These are phyloP conservation scores for Fusarium dlaminii DNA, from an alignment of 2,329 filamentous ascomycete species.

Conservation along the genomic window DNA sequence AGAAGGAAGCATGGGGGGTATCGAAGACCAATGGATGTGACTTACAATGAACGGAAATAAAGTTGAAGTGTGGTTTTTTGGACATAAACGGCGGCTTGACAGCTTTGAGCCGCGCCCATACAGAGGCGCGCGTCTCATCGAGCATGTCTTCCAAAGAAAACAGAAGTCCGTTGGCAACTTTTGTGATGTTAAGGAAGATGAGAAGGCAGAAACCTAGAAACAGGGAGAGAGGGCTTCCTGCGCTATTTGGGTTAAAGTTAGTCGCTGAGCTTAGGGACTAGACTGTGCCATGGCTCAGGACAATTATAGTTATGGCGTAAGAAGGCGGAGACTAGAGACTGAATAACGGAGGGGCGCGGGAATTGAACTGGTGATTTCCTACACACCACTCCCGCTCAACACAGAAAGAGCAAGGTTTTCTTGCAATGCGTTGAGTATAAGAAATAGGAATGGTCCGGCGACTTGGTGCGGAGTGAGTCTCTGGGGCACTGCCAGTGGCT, in stretches of 20 bases:
- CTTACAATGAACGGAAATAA: conserved; percentile 82
- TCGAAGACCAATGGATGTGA: conserved; percentile 27
- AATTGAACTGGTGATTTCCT: conserved; percentile 30
- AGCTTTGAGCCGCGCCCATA: conserved; percentile 57
- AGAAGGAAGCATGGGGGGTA: background rate
- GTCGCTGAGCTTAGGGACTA: conserved; percentile 24
- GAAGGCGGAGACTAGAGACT: conserved; percentile 7
- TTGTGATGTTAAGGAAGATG: conserved; percentile 17
- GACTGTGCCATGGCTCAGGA: conserved; percentile 17
- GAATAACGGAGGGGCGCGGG: conserved; percentile 10
- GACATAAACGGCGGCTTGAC: conserved; percentile 67
- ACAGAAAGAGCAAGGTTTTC: conserved; percentile 29
- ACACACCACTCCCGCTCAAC: conserved; percentile 1
- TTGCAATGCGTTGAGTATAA: background rate
- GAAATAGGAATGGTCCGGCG: conserved; percentile 6
- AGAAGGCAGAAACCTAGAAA: conserved; percentile 15
- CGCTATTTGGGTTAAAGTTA: conserved; percentile 30
- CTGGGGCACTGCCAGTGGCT: conserved; percentile 19
- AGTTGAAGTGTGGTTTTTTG: conserved; percentile 77
- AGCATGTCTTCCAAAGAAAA: conserved; percentile 45
- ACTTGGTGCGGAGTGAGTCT: conserved; percentile 25
- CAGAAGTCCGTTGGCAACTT: conserved; percentile 2
- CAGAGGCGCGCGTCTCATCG: conserved; percentile 44
- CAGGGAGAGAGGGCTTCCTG: conserved; percentile 16
- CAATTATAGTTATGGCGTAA: conserved; percentile 36